Evolutionary conservation across 257 asterid species (phyloP), one percentile per base, ranked within the genome.

Genomic region (Nemophila menziesii): DNA sequence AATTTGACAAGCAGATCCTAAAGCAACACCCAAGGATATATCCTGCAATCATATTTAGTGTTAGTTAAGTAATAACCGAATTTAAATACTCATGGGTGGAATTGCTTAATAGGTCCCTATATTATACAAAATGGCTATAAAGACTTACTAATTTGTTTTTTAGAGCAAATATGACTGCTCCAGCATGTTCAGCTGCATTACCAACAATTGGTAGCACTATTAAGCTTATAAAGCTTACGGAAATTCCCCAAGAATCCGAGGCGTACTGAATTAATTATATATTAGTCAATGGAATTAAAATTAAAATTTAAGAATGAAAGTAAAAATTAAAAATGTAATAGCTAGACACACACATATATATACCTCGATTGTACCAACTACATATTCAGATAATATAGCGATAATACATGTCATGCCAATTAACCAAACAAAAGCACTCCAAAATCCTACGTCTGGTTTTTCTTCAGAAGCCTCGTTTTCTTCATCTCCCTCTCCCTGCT

Each of bases 111-210:
- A n/a, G n/a, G n/a, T n/a, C n/a, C n/a, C n/a, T n/a, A n/a, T n/a
- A n/a, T n/a, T n/a, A n/a, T n/a, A n/a, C n/a, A n/a, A n/a, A n/a
- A 12, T 27, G 27, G 17, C 9, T 24, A 24, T 27, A 26, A 49
- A 4, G 11, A 5, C 41, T 51, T 57, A 69, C 77, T 69, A 69
- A 58, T 52, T 69, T 69, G 60, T 69, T 69, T 51, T 70, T 70
- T 9, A 61, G 44, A 27, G 77, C 77, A 50, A 70, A 70, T 3
- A 70, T 70, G 47, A 70, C 43, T 16, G 77, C 57, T 39, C 77
- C 73, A 0, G 73, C 77, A 54, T 70, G 73, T 46, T 65, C 73
- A 14, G 77, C 77, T 8, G 77, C 77, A 57, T 70, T 70, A 18
- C 77, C 77, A 2, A 70, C 73, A 16, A 70, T 70, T 12, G 77